These are phyloP conservation scores for Aspergillus panamensis DNA, from an alignment of 495 filamentous ascomycete species.

Conservation along the genomic window DNA sequence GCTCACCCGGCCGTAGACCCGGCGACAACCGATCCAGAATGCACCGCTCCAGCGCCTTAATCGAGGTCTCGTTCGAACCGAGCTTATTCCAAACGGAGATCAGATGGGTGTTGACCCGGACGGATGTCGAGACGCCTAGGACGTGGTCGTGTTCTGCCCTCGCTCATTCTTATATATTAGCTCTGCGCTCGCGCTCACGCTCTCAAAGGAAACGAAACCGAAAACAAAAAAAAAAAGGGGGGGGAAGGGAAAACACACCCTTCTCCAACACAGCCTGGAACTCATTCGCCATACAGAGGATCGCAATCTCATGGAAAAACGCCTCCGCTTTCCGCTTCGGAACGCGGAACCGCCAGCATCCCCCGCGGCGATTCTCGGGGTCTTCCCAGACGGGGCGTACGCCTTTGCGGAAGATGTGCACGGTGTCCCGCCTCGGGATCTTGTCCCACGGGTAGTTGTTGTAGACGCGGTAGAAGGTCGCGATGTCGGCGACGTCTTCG, in stretches of 20 bases:
- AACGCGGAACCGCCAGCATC: conserved; percentile 84
- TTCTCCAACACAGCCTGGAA: conserved; percentile 71
- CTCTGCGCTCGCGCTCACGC: background rate
- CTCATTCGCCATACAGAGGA: conserved; percentile 81
- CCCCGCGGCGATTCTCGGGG: conserved; percentile 72
- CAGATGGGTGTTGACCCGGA: conserved; percentile 64
- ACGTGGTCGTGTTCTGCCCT: conserved; percentile 62
- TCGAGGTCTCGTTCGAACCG: conserved; percentile 62
- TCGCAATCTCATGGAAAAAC: conserved; percentile 75
- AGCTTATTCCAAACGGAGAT: conserved; percentile 90
- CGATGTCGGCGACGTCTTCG: conserved; percentile 66
- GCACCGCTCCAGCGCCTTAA: conserved; percentile 63
- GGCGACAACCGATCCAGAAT: conserved; percentile 66
- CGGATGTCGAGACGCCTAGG: conserved; percentile 60
- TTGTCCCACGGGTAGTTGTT: conserved; percentile 80
- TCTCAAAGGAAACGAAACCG: too few relatives aligned
- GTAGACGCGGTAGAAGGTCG: conserved; percentile 83
- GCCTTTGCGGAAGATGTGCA: conserved; percentile 85
- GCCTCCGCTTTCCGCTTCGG: conserved; percentile 67
- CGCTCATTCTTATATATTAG: background rate
- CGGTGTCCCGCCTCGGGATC: conserved; percentile 73
- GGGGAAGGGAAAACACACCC: conserved; percentile 40
- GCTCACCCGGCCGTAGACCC: conserved; percentile 57
- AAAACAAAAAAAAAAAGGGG: background rate
- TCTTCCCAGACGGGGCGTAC: conserved; percentile 91